phyloP scores from a whole-genome alignment of 257 asterid species.

The Solanum peruvianum region DNA sequence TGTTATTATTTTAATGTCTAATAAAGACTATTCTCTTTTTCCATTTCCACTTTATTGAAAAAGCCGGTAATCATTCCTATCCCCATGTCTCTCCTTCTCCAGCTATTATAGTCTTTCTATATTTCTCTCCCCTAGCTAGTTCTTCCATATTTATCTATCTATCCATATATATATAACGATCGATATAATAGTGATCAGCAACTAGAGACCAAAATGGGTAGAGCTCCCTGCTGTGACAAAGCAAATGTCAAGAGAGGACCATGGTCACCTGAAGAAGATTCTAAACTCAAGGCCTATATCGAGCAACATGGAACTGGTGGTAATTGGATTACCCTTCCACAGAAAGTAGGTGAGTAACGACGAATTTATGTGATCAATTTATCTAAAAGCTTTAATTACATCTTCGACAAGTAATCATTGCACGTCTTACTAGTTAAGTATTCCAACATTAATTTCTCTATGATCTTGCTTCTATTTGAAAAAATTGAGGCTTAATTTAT shows the following conservation, averaged over 20 bases:
- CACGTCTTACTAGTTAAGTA: background rate
- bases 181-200: background rate
- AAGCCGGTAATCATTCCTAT: slow-evolving; percentile 8
- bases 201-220: slow-evolving; percentile 11
- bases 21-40: slow-evolving; percentile 8
- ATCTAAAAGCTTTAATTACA: background rate
- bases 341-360: slow-evolving; percentile 15
- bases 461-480: background rate
- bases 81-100: slow-evolving; percentile 27
- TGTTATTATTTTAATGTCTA: slow-evolving; percentile 11
- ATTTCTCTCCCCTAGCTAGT: background rate
- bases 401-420: background rate
- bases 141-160: background rate
- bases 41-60: slow-evolving; percentile 21
- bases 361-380: background rate
- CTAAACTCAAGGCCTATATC: slow-evolving; percentile 26
- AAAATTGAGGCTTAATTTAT: background rate
- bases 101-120: slow-evolving; percentile 16
- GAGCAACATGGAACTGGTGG: slow-evolving; percentile 27
- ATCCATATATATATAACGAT: background rate
- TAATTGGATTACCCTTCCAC: slow-evolving; percentile 34
- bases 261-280: slow-evolving; percentile 38
- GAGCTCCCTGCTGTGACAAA: slow-evolving; percentile 40
- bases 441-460: background rate
- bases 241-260: slow-evolving; percentile 35